These are phyloP conservation scores for Pterocarpus macrocarpus DNA, from an alignment of 306 rosid species.

Conservation along the genomic window DNA sequence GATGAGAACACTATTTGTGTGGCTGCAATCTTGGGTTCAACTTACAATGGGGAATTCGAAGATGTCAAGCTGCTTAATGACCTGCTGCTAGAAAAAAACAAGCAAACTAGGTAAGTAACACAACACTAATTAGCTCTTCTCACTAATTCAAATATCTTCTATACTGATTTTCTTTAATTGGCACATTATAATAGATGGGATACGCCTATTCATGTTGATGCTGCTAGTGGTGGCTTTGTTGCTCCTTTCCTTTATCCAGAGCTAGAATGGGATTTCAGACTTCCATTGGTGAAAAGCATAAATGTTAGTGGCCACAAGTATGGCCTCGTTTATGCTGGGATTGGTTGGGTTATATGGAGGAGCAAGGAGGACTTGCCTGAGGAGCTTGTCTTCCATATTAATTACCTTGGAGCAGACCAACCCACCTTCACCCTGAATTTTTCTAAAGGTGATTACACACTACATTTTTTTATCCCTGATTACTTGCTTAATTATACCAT, in stretches of 20 bases:
- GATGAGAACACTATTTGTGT: conserved; percentile 88
- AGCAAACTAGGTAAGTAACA: conserved; percentile 59
- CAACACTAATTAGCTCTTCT: not conserved
- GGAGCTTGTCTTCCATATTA: conserved; percentile 69
- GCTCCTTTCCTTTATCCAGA: conserved; percentile 87
- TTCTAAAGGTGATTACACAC: conserved; percentile 49
- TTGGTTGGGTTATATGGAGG: conserved; percentile 84
- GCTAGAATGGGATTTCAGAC: conserved; percentile 86
- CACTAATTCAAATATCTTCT: conserved; percentile 10
- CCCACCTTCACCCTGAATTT: conserved; percentile 63
- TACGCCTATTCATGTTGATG: conserved; percentile 84
- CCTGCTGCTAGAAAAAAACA: conserved; percentile 65
- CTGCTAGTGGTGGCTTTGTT: conserved; percentile 85
- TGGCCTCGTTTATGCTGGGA: conserved; percentile 87
- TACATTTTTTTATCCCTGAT: not conserved
- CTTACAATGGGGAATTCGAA: conserved; percentile 83
- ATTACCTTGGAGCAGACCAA: conserved; percentile 61
- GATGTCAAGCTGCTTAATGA: conserved; percentile 82
- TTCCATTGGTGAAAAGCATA: conserved; percentile 83
- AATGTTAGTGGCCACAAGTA: conserved; percentile 90
- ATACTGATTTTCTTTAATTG: conserved; percentile 4
- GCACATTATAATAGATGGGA: conserved; percentile 64
- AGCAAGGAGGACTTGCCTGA: conserved; percentile 67
- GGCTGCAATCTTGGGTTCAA: conserved; percentile 86
- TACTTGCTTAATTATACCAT: not conserved